A percentile compares a stretch with the other conserved stretches of the same genome.
Evolutionary conservation across 2,329 filamentous ascomycete species (phyloP).

Genomic region (Elsinoe perseae): DNA sequence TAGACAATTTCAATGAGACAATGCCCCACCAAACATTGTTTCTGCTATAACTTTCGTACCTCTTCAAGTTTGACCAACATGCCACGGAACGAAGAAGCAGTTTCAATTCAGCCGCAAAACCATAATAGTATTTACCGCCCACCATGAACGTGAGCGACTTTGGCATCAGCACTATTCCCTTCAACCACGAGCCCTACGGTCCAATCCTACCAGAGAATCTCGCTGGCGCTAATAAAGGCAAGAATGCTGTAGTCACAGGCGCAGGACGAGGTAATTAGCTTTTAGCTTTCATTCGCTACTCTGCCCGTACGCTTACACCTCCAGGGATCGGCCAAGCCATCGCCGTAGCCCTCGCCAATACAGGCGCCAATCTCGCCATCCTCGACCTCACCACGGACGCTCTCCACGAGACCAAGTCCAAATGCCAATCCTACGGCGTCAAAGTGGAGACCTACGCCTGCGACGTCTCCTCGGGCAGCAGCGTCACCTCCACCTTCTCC

Average conservation of each 20-base stretch:
- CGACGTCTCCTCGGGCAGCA: not conserved
- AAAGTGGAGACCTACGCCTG: not conserved
- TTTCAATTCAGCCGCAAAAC: too few relatives aligned
- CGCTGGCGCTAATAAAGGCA: not conserved
- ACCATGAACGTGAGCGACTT: slow-evolving; percentile 3
- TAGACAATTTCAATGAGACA: not conserved
- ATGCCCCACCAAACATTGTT: not conserved
- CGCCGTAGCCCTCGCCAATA: slow-evolving; percentile 4
- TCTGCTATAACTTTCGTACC: not conserved
- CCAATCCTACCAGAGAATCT: slow-evolving; percentile 10
- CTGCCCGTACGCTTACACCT: not conserved
- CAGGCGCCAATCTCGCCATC: slow-evolving; percentile 3
- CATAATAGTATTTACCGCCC: not conserved
- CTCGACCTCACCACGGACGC: not conserved
- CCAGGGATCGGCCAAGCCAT: slow-evolving; percentile 11
- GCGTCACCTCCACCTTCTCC: not conserved
- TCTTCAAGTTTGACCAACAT: not conserved
- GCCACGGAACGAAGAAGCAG: too few relatives aligned
- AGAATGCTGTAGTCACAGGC: slow-evolving; percentile 5
- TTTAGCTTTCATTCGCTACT: not conserved
- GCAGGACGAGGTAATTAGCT: slow-evolving; percentile 7
- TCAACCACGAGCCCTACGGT: slow-evolving; percentile 5
- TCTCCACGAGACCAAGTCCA: not conserved
- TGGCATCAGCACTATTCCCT: slow-evolving; percentile 2
- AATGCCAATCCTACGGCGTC: not conserved